Percentiles rank a stretch among this genome's conserved stretches.
Evolutionary conservation across 2,329 filamentous ascomycete genomes (phyloP).

Genomic region (Phyllosticta paracitricarpa): DNA sequence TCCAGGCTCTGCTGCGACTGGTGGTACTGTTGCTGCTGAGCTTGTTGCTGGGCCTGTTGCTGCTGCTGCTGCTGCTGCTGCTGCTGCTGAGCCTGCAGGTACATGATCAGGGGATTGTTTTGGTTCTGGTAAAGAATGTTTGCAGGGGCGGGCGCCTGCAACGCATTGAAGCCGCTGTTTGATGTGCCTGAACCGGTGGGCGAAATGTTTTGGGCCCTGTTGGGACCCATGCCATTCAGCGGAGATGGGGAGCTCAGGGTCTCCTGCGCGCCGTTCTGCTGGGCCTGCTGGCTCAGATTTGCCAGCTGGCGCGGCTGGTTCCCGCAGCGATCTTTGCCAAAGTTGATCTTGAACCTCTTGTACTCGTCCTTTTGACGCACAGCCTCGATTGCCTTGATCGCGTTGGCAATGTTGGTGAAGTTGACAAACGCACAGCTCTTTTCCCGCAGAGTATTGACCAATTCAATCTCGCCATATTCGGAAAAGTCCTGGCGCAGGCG

Average conservation of each 20-base stretch:
- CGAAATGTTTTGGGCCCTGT: constrained; percentile 47
- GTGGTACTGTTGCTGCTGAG: constrained; percentile 35
- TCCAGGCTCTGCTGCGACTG: constrained; percentile 33
- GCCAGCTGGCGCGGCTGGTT: constrained; percentile 86
- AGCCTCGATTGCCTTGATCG: constrained; percentile 98
- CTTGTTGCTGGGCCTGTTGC: constrained; percentile 19
- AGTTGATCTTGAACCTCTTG: constrained; percentile 98
- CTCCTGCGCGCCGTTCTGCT: constrained; percentile 53
- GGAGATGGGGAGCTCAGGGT: constrained; percentile 46
- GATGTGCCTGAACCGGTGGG: constrained; percentile 45
- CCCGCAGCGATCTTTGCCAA: constrained; percentile 95
- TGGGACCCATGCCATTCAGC: constrained; percentile 48
- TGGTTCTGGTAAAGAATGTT: constrained; percentile 67
- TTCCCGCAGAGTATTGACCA: constrained; percentile 92
- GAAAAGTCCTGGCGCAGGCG: constrained; percentile 92
- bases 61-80: constrained; percentile 61
- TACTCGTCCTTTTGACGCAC: constrained; percentile 93
- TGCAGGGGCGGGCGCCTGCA: constrained; percentile 55
- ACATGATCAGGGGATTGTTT: constrained; percentile 88
- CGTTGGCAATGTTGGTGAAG: constrained; percentile 99
- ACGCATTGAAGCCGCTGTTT: constrained; percentile 51
- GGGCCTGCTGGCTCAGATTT: constrained; percentile 46
- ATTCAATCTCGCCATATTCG: constrained; percentile 93
- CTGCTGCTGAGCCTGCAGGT: constrained; percentile 72
- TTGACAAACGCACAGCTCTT: constrained; percentile 99